Evolutionary conservation across 2,329 filamentous ascomycete genomes (phyloP).

Genomic region (Ascomycota sp.): DNA sequence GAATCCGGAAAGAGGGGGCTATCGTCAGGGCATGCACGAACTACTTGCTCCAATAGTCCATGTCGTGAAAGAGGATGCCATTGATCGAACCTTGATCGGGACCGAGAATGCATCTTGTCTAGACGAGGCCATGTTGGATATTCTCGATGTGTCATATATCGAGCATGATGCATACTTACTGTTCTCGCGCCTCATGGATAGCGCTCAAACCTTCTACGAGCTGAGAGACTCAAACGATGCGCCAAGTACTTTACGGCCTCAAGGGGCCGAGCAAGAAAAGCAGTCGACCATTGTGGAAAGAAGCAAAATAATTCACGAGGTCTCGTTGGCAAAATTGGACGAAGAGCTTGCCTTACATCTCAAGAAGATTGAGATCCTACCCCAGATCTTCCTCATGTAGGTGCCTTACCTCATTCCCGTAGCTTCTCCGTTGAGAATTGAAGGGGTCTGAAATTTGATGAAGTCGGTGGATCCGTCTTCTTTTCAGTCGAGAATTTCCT

Average conservation of each 20-base stretch:
- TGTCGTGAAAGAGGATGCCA: slow-evolving; percentile 61
- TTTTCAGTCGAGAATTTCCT: slow-evolving; percentile 84
- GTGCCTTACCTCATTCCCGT: slow-evolving; percentile 5
- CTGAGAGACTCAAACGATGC: slow-evolving; percentile 15
- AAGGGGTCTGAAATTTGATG: neutral
- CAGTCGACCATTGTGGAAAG: slow-evolving; percentile 50
- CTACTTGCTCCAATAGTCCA: slow-evolving; percentile 73
- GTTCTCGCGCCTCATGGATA: slow-evolving; percentile 73
- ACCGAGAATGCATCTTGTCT: slow-evolving; percentile 9
- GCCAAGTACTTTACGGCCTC: slow-evolving; percentile 3
- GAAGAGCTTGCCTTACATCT: slow-evolving; percentile 67
- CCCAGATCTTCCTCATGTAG: slow-evolving; percentile 88
- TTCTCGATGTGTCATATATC: slow-evolving; percentile 50
- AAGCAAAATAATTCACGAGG: slow-evolving; percentile 70
- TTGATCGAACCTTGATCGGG: slow-evolving; percentile 25
- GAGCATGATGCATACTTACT: slow-evolving; percentile 82
- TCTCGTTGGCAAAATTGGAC: slow-evolving; percentile 55
- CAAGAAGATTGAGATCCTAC: slow-evolving; percentile 66
- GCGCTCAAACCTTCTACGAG: slow-evolving; percentile 70
- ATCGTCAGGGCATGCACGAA: slow-evolving; percentile 98
- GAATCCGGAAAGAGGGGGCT: slow-evolving; percentile 64
- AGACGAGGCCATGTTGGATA: slow-evolving; percentile 35
- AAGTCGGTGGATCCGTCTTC: slow-evolving; percentile 76
- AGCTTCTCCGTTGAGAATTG: too few species aligned
- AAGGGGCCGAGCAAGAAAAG: slow-evolving; percentile 11